These are phyloP conservation scores for Inga laurina DNA, from an alignment of 306 rosid species.

Conservation along the genomic window DNA sequence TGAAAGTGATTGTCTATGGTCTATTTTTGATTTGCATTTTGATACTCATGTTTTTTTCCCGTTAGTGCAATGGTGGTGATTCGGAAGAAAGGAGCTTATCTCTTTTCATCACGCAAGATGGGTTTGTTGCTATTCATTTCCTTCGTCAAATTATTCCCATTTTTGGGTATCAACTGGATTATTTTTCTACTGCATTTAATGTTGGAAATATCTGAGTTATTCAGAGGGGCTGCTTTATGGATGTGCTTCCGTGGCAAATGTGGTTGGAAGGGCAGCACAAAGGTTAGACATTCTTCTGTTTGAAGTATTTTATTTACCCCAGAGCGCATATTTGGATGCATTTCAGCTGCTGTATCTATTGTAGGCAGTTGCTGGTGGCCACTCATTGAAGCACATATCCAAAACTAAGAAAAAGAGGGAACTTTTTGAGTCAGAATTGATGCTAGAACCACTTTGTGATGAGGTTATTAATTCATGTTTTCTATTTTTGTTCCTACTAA, in stretches of 20 bases:
- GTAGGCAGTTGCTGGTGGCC: slow-evolving; percentile 67
- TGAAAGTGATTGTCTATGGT: background rate
- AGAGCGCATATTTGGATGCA: slow-evolving; percentile 15
- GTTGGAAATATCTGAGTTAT: slow-evolving; percentile 31
- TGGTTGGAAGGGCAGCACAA: slow-evolving; percentile 84
- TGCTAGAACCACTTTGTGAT: slow-evolving; percentile 79
- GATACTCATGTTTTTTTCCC: slow-evolving; percentile 23
- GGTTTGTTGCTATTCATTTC: slow-evolving; percentile 51
- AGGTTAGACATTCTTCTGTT: slow-evolving; percentile 51
- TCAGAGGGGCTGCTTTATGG: slow-evolving; percentile 77
- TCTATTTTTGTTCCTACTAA: slow-evolving; percentile 15
- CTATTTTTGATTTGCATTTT: slow-evolving; percentile 1
- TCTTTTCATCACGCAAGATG: slow-evolving; percentile 55
- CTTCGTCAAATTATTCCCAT: background rate
- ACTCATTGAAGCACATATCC: slow-evolving; percentile 24
- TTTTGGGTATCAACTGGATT: background rate
- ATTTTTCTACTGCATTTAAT: slow-evolving; percentile 21
- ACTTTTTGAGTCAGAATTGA: slow-evolving; percentile 61
- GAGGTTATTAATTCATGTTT: slow-evolving; percentile 56
- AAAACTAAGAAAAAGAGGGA: slow-evolving; percentile 51
- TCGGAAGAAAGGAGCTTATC: slow-evolving; percentile 65
- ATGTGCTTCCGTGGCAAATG: slow-evolving; percentile 77
- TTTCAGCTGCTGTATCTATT: slow-evolving; percentile 29
- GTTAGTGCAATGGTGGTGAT: slow-evolving; percentile 83
- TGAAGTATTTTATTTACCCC: background rate